Conservation (phyloP, 257 asterid species). For the Capsicum baccatum region DNA sequence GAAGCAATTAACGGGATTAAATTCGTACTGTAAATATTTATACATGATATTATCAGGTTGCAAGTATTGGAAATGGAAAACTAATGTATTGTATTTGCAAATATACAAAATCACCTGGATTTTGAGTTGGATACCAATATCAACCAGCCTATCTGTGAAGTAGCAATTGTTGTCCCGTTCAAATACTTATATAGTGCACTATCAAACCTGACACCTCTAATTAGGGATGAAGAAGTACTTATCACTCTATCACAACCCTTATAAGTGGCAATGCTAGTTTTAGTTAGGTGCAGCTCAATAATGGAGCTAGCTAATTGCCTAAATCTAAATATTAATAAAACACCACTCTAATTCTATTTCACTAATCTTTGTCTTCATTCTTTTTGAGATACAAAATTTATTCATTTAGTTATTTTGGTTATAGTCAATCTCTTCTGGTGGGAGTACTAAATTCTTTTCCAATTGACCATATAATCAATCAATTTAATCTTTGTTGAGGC, state of each 20-base stretch:
- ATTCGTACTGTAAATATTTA: neutral
- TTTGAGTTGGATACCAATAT: neutral
- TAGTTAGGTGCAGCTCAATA: neutral
- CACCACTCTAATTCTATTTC: neutral
- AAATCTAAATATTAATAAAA: neutral
- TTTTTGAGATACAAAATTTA: neutral
- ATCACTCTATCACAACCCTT: neutral
- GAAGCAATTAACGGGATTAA: no score
- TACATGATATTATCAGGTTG: neutral
- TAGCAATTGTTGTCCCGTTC: neutral
- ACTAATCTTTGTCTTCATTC: neutral
- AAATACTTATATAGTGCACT: neutral
- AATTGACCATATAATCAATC: no score
- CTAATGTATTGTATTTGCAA: neutral
- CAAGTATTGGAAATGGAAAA: neutral
- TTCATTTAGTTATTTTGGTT: neutral
- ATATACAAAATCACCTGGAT: no score
- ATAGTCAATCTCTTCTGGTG: neutral
- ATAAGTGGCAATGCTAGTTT: neutral
- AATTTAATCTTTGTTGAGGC: neutral
- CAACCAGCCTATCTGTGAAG: neutral
- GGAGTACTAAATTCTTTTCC: no score
- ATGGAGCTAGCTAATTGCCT: neutral
- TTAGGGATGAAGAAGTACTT: neutral
- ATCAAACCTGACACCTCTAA: accelerated